These are phyloP conservation scores for Elasticomyces elasticus DNA, from an alignment of 495 filamentous ascomycete genomes.

Conservation along the genomic window DNA sequence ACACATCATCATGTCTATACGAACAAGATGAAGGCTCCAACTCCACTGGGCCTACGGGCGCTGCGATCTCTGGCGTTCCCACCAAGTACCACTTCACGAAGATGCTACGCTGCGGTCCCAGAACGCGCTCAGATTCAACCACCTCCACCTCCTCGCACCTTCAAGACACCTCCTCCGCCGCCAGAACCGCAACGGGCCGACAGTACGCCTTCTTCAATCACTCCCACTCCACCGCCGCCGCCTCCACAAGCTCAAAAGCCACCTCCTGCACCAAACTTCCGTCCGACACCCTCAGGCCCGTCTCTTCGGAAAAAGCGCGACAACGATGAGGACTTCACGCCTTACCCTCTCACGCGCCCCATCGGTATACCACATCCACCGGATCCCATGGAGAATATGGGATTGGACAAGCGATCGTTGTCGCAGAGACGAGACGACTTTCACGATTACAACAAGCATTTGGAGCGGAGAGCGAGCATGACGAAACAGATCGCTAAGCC, in stretches of 20 bases:
- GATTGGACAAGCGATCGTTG: conserved; percentile 56
- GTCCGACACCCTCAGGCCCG: conserved; percentile 12
- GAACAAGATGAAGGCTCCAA: conserved; percentile 19
- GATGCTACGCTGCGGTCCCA: conserved; percentile 1
- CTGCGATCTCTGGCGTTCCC: conserved; percentile 10
- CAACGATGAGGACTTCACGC: conserved; percentile 48
- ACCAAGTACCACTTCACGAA: neutral
- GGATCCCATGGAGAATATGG: conserved; percentile 64
- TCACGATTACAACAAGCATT: conserved; percentile 72
- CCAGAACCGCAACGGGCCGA: neutral
- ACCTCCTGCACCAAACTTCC: neutral
- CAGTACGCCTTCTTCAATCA: neutral
- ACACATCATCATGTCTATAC: neutral
- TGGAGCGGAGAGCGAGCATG: conserved; percentile 61
- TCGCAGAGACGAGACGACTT: conserved; percentile 68
- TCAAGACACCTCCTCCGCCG: neutral
- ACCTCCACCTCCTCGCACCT: neutral
- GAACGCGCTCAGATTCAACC: no score
- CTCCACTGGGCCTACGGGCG: conserved; percentile 9
- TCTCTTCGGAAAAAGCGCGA: conserved; percentile 13
- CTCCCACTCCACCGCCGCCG: neutral
- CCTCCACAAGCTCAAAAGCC: neutral
- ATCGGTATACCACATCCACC: conserved; percentile 73
- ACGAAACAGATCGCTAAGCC: conserved; percentile 56
- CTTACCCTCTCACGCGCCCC: conserved; percentile 62